Conservation (phyloP, 1,284 basidiomycete species). For the Quambalaria eucalypti region DNA sequence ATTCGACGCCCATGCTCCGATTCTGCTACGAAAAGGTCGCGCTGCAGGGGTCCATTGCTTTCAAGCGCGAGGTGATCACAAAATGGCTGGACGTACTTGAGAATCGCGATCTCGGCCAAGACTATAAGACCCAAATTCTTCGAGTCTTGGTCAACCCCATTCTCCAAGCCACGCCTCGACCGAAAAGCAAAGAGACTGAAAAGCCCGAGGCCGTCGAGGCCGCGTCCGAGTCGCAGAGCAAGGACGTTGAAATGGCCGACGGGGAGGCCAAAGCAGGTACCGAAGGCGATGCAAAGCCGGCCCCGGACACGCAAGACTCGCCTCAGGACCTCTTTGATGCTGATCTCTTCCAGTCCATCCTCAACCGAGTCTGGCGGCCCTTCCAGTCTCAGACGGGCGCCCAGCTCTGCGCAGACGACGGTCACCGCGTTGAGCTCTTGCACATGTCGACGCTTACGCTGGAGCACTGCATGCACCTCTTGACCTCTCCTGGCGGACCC, state of each 20-base stretch:
- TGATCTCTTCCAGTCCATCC: slow-evolving; percentile 62
- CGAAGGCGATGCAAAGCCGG: background rate
- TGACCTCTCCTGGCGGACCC: slow-evolving; percentile 58
- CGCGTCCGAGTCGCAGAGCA: slow-evolving; percentile 29
- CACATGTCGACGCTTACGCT: slow-evolving; percentile 84
- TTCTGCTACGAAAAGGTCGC: slow-evolving; percentile 85
- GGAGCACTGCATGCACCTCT: slow-evolving; percentile 63
- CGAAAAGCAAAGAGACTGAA: slow-evolving; percentile 3
- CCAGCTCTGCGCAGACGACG: slow-evolving; percentile 59
- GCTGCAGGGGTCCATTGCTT: slow-evolving; percentile 52
- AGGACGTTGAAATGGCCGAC: slow-evolving; percentile 38
- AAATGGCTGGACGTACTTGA: slow-evolving; percentile 80
- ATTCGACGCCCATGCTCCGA: slow-evolving; percentile 68
- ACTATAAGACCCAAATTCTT: slow-evolving; percentile 76
- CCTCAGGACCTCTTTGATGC: slow-evolving; percentile 57
- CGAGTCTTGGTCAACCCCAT: slow-evolving; percentile 83
- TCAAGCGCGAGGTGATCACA: slow-evolving; percentile 71
- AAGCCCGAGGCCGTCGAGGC: slow-evolving; percentile 3
- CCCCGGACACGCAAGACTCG: background rate
- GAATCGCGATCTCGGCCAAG: slow-evolving; percentile 59
- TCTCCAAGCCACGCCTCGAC: slow-evolving; percentile 55
- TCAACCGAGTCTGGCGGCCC: slow-evolving; percentile 70
- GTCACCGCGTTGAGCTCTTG: slow-evolving; percentile 80
- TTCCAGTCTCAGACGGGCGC: slow-evolving; percentile 52
- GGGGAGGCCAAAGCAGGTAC: slow-evolving; percentile 32